Evolutionary conservation across 108 stramenopile species (phyloP).

Genomic region (Craspedostauros australis): DNA sequence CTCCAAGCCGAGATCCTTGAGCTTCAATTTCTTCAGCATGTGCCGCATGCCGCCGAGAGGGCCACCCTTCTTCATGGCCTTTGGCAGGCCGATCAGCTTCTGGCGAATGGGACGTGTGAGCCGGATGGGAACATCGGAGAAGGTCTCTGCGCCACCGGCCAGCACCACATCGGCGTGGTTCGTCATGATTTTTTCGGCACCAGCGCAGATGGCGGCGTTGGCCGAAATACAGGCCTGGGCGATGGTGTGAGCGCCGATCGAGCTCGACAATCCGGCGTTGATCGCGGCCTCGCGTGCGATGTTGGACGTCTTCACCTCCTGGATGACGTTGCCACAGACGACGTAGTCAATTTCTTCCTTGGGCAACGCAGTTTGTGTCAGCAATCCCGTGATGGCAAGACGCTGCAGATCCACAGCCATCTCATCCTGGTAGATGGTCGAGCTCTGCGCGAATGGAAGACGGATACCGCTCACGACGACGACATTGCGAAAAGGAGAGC

Average conservation of each 20-base stretch:
- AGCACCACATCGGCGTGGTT: constrained; percentile 91
- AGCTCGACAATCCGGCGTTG: constrained; percentile 90
- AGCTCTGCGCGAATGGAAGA: constrained; percentile 88
- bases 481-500: constrained; percentile 66
- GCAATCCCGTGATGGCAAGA: constrained; percentile 86
- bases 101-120: constrained; percentile 81
- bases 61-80: constrained; percentile 97
- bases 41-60: constrained; percentile 61
- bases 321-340: constrained; percentile 91
- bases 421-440: constrained; percentile 90
- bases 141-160: constrained; percentile 95
- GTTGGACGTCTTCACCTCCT: constrained; percentile 91
- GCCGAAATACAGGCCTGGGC: constrained; percentile 95
- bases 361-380: constrained; percentile 91
- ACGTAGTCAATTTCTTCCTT: constrained; percentile 90
- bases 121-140: constrained; percentile 96
- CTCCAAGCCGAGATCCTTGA: constrained; percentile 88
- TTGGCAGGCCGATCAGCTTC: constrained; percentile 85
- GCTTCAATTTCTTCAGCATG: constrained; percentile 85
- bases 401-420: constrained; percentile 95
- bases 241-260: constrained; percentile 93
- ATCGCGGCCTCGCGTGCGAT: constrained; percentile 94
- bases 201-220: constrained; percentile 89
- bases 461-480: constrained; percentile 94
- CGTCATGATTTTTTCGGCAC: constrained; percentile 89